Conservation (phyloP, 768 basidiomycete genomes). For the Tulasnella sp. region DNA sequence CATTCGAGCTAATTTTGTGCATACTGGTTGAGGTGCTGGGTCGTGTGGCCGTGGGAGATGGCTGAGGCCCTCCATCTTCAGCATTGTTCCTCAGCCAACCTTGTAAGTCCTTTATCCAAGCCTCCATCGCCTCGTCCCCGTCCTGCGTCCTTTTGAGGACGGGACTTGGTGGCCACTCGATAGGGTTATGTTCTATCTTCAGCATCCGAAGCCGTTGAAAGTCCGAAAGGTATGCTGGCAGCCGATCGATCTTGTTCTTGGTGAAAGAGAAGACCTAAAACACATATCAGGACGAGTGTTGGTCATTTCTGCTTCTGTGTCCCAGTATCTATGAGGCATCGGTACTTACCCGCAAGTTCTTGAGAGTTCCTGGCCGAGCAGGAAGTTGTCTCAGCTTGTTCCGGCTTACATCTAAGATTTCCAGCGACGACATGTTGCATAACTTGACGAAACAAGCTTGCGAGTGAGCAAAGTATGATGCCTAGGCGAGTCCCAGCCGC, state of each 20-base stretch:
- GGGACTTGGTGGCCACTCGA: slow-evolving; percentile 78
- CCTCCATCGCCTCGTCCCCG: slow-evolving; percentile 51
- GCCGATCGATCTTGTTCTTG: slow-evolving; percentile 66
- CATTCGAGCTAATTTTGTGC: neutral
- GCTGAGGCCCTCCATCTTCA: slow-evolving; percentile 22
- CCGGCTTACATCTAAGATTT: slow-evolving; percentile 88
- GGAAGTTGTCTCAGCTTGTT: slow-evolving; percentile 83
- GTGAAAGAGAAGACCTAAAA: slow-evolving; percentile 76
- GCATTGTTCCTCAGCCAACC: slow-evolving; percentile 6
- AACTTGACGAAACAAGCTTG: slow-evolving; percentile 38
- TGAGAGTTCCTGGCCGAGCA: slow-evolving; percentile 62
- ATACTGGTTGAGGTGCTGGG: neutral
- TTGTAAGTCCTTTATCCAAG: slow-evolving; percentile 50
- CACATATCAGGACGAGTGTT: neutral
- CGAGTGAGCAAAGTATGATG: neutral
- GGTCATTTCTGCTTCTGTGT: too few relatives aligned
- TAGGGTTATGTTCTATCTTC: slow-evolving; percentile 82
- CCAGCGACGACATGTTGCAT: slow-evolving; percentile 72
- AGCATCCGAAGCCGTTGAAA: slow-evolving; percentile 67
- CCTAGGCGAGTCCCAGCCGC: neutral
- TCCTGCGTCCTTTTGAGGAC: slow-evolving; percentile 35
- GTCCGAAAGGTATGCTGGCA: slow-evolving; percentile 67
- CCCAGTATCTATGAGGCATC: too few relatives aligned
- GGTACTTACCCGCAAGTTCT: slow-evolving; percentile 55
- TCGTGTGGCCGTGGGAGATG: slow-evolving; percentile 27